A percentile compares a stretch with the other conserved stretches of the same genome.
phyloP scores from a whole-genome alignment of 345 rosid species.

The Chamaenerion angustifolium region DNA sequence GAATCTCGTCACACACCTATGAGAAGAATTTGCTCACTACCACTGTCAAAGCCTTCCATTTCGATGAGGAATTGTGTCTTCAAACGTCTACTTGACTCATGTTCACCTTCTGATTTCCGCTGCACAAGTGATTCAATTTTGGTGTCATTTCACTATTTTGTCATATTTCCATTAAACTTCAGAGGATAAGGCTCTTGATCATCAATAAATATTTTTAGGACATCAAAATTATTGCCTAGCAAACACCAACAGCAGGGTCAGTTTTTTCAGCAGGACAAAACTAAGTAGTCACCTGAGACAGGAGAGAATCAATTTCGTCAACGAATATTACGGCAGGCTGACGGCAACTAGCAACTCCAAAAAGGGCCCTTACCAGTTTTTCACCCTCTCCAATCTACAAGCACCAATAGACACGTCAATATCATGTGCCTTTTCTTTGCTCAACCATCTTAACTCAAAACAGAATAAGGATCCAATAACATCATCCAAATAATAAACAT shows the following conservation, averaged over 20 bases:
- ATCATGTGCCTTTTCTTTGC: background rate
- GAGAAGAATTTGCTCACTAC: conserved; percentile 84
- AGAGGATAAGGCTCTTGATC: no score
- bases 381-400: conserved; percentile 97
- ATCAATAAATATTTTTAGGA: background rate
- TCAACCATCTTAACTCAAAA: background rate
- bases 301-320: conserved; percentile 91
- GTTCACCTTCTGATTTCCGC: conserved; percentile 99
- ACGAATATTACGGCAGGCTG: conserved; percentile 99
- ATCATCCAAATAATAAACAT: background rate
- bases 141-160: background rate
- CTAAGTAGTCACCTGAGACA: conserved; percentile 64
- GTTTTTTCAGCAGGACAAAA: background rate
- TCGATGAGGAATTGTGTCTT: conserved; percentile 93
- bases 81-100: conserved; percentile 90
- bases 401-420: conserved; percentile 4
- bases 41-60: conserved; percentile 93
- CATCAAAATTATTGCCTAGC: background rate
- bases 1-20: conserved; percentile 42
- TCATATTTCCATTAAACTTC: background rate
- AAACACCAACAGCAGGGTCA: background rate
- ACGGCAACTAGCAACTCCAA: conserved; percentile 96
- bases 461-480: background rate
- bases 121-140: conserved; percentile 13
- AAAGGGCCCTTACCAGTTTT: conserved; percentile 94